Evolutionary conservation across 495 filamentous ascomycete genomes (phyloP).

Genomic region (Trichoderma gamsii): DNA sequence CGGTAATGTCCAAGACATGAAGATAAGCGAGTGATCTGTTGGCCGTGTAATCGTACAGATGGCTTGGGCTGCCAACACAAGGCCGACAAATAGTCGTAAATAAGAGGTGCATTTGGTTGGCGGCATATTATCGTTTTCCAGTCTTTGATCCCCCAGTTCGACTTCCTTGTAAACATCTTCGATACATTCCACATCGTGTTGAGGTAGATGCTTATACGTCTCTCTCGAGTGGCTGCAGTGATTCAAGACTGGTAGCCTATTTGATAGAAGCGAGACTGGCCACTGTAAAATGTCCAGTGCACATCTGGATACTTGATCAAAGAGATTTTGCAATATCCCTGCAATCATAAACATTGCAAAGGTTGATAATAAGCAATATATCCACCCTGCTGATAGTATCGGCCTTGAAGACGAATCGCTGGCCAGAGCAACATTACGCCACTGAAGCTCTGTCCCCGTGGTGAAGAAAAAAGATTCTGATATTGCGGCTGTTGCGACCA

Average conservation of each 20-base stretch:
- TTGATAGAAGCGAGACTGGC: neutral
- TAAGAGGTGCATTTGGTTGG: neutral
- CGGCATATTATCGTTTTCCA: neutral
- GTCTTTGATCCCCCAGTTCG: neutral
- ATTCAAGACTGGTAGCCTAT: neutral
- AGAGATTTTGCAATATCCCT: neutral
- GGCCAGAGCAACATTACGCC: neutral
- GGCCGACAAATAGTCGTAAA: neutral
- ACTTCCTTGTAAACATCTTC: neutral
- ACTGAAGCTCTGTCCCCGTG: neutral
- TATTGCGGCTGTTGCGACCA: neutral
- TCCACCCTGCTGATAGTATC: neutral
- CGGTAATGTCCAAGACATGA: slow-evolving; percentile 1
- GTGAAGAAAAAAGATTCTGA: slow-evolving; percentile 1
- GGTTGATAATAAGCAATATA: neutral
- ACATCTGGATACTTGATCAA: neutral
- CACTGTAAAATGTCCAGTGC: neutral
- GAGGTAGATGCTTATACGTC: neutral
- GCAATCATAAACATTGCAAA: neutral
- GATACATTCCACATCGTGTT: neutral
- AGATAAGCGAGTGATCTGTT: neutral
- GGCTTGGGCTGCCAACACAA: neutral
- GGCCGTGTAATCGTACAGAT: neutral
- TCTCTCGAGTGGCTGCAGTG: neutral
- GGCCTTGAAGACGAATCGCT: neutral